Conservation (phyloP, 2,329 filamentous ascomycete species). For the Colletotrichum salicis region DNA sequence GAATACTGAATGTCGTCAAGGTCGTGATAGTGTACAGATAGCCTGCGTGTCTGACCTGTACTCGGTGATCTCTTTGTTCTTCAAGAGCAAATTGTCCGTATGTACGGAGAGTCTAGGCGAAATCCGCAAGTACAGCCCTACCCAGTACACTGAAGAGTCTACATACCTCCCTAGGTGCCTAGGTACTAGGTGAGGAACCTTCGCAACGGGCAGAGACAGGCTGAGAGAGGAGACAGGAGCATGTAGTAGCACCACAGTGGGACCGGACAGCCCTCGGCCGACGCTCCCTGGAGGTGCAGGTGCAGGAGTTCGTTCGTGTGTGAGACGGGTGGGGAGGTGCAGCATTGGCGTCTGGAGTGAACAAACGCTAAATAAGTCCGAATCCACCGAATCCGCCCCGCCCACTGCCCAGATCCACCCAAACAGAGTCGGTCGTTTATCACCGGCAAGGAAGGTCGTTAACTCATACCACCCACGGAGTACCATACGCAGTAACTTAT, state of each 20-base stretch:
- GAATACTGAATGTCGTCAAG: background rate
- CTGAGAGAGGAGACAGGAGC: background rate
- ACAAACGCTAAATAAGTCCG: background rate
- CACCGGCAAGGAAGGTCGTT: background rate
- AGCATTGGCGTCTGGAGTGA: conserved; percentile 25
- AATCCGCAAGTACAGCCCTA: too few relatives aligned
- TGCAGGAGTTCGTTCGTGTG: conserved; percentile 27
- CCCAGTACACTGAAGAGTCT: too few relatives aligned
- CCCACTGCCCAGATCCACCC: background rate
- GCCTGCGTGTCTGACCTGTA: background rate
- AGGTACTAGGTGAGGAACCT: too few relatives aligned
- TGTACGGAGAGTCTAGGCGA: background rate
- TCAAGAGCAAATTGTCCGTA: background rate
- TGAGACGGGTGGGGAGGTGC: conserved; percentile 19
- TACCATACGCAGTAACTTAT: too few relatives aligned
- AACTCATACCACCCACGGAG: background rate
- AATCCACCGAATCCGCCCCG: background rate
- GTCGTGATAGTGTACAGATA: too few relatives aligned
- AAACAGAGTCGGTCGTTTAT: background rate
- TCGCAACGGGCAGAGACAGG: background rate
- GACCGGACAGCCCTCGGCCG: background rate
- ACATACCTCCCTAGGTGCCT: too few relatives aligned
- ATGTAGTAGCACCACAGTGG: background rate
- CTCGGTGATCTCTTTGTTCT: background rate
- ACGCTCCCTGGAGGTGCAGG: conserved; percentile 3